A percentile compares a stretch with the other conserved stretches of the same genome.
Conservation (phyloP, 371 early-diverging fungal species). For the Circinella minor region DNA sequence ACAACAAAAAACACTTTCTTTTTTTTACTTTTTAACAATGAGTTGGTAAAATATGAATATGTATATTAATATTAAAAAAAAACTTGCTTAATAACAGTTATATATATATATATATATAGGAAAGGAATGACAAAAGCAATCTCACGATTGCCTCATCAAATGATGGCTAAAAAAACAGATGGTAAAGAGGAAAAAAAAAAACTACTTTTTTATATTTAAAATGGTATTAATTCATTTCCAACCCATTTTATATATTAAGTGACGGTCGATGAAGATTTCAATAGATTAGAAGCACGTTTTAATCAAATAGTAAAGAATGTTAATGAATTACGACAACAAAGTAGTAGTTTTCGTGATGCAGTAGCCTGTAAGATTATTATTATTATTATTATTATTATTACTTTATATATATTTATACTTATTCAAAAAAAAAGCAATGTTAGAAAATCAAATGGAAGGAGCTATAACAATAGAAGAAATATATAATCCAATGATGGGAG, state of each 20-base stretch:
- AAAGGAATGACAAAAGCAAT: conserved; percentile 30
- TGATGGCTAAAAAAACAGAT: conserved; percentile 45
- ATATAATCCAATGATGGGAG: conserved; percentile 41
- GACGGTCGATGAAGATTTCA: conserved; percentile 75
- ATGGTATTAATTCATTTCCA: no score
- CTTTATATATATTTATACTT: neutral
- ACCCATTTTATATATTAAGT: no score
- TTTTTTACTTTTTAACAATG: neutral
- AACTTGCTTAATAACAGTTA: neutral
- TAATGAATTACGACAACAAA: conserved; percentile 65
- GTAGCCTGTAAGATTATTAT: conserved; percentile 52
- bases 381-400: neutral
- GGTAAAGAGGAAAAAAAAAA: conserved; percentile 25
- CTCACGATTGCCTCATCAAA: conserved; percentile 39
- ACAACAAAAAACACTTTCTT: no score
- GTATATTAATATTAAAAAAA: neutral
- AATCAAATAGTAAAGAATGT: conserved; percentile 60
- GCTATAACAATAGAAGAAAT: conserved; percentile 61
- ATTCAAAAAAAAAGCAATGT: conserved; percentile 39
- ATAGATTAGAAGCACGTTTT: conserved; percentile 62
- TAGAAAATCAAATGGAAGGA: conserved; percentile 65
- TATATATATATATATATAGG: conserved; percentile 14
- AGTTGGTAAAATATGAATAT: neutral
- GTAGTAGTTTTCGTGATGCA: conserved; percentile 76
- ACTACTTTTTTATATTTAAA: no score